Conservation (phyloP, 805 yeast genomes). For the Starmerella sirachaensis region DNA sequence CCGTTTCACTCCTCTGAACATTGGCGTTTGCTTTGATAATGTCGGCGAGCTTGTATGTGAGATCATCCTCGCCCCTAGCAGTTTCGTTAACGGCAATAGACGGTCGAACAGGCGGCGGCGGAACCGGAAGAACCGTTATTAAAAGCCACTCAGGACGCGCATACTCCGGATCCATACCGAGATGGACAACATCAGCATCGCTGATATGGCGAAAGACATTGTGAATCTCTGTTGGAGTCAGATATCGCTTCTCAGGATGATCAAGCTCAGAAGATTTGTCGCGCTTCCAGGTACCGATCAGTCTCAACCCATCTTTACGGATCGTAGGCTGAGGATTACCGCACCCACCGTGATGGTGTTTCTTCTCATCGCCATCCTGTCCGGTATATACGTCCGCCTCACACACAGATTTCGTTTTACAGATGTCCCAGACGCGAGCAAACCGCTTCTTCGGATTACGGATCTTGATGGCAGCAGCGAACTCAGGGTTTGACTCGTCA, state of each 20-base stretch:
- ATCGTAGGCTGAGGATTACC: constrained; percentile 94
- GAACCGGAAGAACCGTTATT: constrained; percentile 94
- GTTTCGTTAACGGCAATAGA: constrained; percentile 96
- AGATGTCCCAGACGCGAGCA: constrained; percentile 89
- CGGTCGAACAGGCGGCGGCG: constrained; percentile 99
- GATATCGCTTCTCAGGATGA: constrained; percentile 82
- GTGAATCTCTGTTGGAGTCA: constrained; percentile 78
- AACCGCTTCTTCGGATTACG: constrained; percentile 93
- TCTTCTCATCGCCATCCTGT: constrained; percentile 42
- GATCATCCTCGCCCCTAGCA: constrained; percentile 98
- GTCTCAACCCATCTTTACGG: constrained; percentile 88
- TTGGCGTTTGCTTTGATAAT: constrained; percentile 91
- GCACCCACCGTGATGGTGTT: constrained; percentile 74
- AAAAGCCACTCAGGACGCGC: constrained; percentile 99
- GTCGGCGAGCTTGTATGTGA: constrained; percentile 94
- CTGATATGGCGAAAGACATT: constrained; percentile 87
- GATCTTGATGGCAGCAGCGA: constrained; percentile 78
- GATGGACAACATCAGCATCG: constrained; percentile 61
- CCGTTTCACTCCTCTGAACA: constrained; percentile 94
- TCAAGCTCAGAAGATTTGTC: constrained; percentile 72
- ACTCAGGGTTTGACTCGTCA: constrained; percentile 69
- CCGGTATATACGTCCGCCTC: constrained; percentile 58
- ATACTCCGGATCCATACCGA: constrained; percentile 90
- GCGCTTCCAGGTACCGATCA: constrained; percentile 98
- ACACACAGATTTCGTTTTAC: constrained; percentile 88